These are phyloP conservation scores for Botrytis galanthina DNA, from an alignment of 2,329 filamentous ascomycete genomes.

Conservation along the genomic window DNA sequence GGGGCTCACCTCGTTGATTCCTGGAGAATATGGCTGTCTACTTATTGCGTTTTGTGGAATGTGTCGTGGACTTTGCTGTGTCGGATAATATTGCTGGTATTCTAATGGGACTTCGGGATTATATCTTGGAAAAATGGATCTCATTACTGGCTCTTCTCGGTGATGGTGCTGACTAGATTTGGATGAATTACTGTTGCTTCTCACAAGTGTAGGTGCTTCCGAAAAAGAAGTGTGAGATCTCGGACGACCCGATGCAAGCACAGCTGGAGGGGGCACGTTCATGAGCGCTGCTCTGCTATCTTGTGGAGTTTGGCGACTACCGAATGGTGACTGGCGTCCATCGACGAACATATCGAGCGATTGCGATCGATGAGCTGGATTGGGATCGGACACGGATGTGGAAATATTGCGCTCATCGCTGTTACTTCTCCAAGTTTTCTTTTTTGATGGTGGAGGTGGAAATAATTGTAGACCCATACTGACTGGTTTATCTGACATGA, in stretches of 20 bases:
- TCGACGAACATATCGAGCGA: constrained; percentile 28
- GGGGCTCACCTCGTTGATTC: constrained; percentile 32
- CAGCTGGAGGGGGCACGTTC: constrained; percentile 31
- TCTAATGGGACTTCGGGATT: constrained; percentile 64
- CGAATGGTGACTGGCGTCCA: constrained; percentile 27
- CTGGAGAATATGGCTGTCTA: constrained; percentile 56
- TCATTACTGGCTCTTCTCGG: constrained; percentile 48
- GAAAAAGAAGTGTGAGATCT: constrained; percentile 53
- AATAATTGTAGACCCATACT: constrained; percentile 38
- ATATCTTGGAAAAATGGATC: constrained; percentile 75
- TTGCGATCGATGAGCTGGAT: constrained; percentile 26
- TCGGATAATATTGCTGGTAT: constrained; percentile 69
- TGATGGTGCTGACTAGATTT: constrained; percentile 56
- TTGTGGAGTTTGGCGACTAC: constrained; percentile 27
- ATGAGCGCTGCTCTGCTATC: constrained; percentile 26
- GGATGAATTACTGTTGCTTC: constrained; percentile 50
- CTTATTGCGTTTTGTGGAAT: constrained; percentile 65
- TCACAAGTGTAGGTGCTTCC: constrained; percentile 49
- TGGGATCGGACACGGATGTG: constrained; percentile 28
- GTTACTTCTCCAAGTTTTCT: constrained; percentile 34
- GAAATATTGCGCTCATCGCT: constrained; percentile 33
- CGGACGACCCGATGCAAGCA: constrained; percentile 35
- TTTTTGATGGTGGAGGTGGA: constrained; percentile 35
- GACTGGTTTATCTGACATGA: constrained; percentile 32
- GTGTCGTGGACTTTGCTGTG: constrained; percentile 60